phyloP scores from a whole-genome alignment of 179 eudicot genomes.

The Silene noctiflora region DNA sequence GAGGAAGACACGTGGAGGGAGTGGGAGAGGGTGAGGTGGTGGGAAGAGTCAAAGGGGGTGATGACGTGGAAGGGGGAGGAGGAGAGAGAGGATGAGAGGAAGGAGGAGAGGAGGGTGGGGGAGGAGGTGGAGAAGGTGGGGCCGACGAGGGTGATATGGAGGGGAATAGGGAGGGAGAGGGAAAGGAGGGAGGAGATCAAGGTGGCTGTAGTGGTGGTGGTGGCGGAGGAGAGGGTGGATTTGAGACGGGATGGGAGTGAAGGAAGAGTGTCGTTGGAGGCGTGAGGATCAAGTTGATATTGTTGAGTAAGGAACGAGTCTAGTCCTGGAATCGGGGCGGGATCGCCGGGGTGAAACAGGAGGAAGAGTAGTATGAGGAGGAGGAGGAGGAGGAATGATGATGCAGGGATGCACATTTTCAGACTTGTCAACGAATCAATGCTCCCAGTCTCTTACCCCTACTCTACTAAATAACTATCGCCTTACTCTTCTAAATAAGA shows the following conservation, averaged over 20 bases:
- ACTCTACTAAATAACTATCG: no score
- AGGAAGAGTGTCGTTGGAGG: conserved; percentile 67
- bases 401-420: no score
- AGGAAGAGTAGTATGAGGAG: conserved; percentile 12
- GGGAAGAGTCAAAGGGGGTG: no score
- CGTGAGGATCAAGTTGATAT: conserved; percentile 54
- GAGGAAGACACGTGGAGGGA: no score
- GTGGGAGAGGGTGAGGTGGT: no score
- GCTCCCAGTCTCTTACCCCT: no score
- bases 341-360: background rate
- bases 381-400: conserved; percentile 20
- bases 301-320: conserved; percentile 68
- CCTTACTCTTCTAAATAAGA: no score
- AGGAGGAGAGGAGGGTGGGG: no score
- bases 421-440: no score
- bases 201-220: conserved; percentile 30
- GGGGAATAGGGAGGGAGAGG: conserved; percentile 51
- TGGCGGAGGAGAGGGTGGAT: conserved; percentile 26
- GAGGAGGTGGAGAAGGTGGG: conserved; percentile 34
- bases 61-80: no score
- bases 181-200: conserved; percentile 47
- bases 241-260: conserved; percentile 52
- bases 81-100: no score
- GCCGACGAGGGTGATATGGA: conserved; percentile 72
- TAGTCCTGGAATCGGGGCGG: conserved; percentile 52